Evolutionary conservation across 2,329 filamentous ascomycete genomes (phyloP), one percentile per base, ranked within the genome.

Genomic region (Talaromyces sp.): DNA sequence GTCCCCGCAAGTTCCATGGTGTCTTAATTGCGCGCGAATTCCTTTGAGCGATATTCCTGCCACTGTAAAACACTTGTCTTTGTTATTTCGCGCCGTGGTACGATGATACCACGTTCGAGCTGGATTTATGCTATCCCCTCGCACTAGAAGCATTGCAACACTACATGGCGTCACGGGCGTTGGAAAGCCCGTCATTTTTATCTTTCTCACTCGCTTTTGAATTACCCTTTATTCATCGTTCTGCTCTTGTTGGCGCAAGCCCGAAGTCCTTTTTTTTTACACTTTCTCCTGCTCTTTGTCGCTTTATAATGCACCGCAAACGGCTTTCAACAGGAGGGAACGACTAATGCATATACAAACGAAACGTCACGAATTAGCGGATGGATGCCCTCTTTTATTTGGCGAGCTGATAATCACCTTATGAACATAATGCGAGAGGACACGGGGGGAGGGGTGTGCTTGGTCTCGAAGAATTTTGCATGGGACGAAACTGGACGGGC

Each of bases 1-100:
- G 37, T 62, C 33, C 45, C 62, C 3, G 58, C 65, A 39, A 66
- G 65, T 22, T 61, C 39, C 14, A 59, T 61, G 57, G 57, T 33
- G 2, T 64, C 62, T 11, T 66, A 19, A 62, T 52, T 33, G 27
- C 22, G 14, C 16, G 9, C 47, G 47, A 16, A 9, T 16, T 27
- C 47, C 7, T 9, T 31, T n/a, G 3, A 11, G n/a, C 33, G 52
- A 56, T 14, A 6, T n/a, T 56, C 33, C 33, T 33, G 16, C 27
- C 49, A 35, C 16, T 56, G 52, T 56, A 56, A 11, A 56, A 56
- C 52, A 56, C 33, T 37, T 33, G 49, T 16, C 16, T 43, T 56
- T 49, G 27, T 24, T 27, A 16, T 37, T 49, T 49, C 31, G 43
- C 43, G 58, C 41, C 33, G 43, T 35, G n/a, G 13, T 39, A 41